These are phyloP conservation scores for Balakata baccata DNA, from an alignment of 345 rosid species.

Conservation along the genomic window DNA sequence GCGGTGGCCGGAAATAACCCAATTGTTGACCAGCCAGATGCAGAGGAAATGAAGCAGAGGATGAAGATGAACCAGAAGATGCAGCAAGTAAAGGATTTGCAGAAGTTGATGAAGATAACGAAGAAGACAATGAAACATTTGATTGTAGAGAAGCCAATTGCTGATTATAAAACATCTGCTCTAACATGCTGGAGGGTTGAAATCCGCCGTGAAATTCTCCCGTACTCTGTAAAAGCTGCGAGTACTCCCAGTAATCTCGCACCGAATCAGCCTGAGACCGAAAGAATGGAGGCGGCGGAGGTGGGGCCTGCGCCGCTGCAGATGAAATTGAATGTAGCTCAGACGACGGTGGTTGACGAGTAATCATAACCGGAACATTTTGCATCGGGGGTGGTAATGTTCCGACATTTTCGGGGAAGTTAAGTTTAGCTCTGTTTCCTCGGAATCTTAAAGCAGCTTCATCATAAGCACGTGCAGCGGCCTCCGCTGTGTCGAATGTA, in stretches of 20 bases:
- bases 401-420: conserved; percentile 69
- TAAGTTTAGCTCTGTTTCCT: conserved; percentile 76
- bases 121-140: conserved; percentile 21
- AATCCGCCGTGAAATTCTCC: conserved; percentile 21
- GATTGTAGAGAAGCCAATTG: conserved; percentile 32
- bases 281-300: conserved; percentile 3
- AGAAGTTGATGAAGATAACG: conserved; percentile 5
- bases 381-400: conserved; percentile 12
- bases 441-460: conserved; percentile 82
- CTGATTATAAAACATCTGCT: conserved; percentile 39
- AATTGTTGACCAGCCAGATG: conserved; percentile 36
- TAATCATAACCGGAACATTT: conserved; percentile 15
- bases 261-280: conserved; percentile 25
- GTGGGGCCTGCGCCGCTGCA: conserved; percentile 11
- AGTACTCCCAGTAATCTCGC: conserved; percentile 46
- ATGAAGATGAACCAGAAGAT: conserved; percentile 1
- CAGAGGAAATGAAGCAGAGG: conserved; percentile 49
- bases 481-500: conserved; percentile 78
- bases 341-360: conserved; percentile 14
- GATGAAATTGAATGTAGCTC: conserved; percentile 10
- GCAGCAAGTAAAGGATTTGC: not conserved
- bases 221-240: conserved; percentile 49
- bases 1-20: conserved; percentile 15
- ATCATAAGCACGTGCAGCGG: conserved; percentile 88
- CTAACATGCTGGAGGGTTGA: conserved; percentile 26